phyloP scores from a whole-genome alignment of 345 rosid genomes.

The Eucalyptus pauciflora region DNA sequence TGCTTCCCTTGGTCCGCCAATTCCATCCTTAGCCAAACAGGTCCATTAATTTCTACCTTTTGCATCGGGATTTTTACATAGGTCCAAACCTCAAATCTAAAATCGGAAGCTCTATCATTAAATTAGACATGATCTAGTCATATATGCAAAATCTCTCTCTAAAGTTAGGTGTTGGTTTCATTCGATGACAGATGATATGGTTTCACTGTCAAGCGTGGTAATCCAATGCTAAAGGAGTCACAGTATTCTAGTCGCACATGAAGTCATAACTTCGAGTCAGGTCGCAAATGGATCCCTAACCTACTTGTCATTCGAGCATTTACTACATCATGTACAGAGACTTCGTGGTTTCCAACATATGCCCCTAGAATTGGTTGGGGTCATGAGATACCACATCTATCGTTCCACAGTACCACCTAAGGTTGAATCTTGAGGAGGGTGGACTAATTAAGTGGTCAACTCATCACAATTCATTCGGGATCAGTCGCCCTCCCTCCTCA shows the following conservation, averaged over 20 bases:
- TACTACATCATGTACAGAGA: background rate
- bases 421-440: background rate
- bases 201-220: background rate
- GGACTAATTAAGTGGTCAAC: background rate
- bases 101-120: too few relatives aligned
- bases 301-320: background rate
- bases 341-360: background rate
- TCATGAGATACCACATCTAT: background rate
- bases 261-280: background rate
- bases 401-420: background rate
- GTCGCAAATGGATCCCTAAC: background rate
- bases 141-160: background rate
- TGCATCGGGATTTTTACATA: background rate
- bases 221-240: background rate
- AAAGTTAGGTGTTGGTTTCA: background rate
- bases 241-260: background rate
- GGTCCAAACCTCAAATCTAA: background rate
- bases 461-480: background rate
- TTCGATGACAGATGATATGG: background rate
- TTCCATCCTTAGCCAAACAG: background rate
- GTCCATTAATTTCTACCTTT: background rate
- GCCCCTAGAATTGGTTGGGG: background rate
- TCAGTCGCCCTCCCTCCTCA: background rate
- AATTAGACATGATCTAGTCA: background rate
- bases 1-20: background rate